These are phyloP conservation scores for Diaporthe sp. DNA, from an alignment of 2,329 filamentous ascomycete genomes.

Conservation along the genomic window DNA sequence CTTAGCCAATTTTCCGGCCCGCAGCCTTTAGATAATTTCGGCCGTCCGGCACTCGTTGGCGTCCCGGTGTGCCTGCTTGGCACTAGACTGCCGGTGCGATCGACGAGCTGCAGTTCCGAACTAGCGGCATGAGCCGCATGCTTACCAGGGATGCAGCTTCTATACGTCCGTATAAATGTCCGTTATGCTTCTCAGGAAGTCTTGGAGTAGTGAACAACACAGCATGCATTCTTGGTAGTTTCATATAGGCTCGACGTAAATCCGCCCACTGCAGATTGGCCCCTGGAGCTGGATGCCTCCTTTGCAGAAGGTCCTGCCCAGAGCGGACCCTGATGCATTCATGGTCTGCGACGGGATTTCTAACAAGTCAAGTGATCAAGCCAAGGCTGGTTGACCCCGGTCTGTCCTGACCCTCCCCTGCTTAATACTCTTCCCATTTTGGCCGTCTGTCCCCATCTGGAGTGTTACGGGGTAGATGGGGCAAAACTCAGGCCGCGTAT, in stretches of 20 bases:
- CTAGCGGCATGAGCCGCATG: background rate
- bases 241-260: background rate
- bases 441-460: background rate
- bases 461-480: slow-evolving; percentile 1
- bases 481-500: background rate
- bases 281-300: background rate
- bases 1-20: background rate
- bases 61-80: too few species aligned
- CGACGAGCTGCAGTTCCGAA: background rate
- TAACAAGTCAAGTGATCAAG: background rate
- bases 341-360: background rate
- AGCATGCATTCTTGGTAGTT: background rate
- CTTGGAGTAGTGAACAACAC: background rate
- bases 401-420: background rate
- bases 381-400: background rate
- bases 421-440: background rate
- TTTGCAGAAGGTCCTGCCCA: slow-evolving; percentile 3
- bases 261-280: background rate
- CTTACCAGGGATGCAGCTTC: background rate
- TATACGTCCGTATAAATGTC: background rate
- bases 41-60: background rate
- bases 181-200: background rate
- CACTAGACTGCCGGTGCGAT: background rate
- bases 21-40: background rate
- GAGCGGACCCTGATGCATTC: slow-evolving; percentile 7